Conservation (phyloP, 2,329 filamentous ascomycete genomes). For the Mycogone perniciosa region DNA sequence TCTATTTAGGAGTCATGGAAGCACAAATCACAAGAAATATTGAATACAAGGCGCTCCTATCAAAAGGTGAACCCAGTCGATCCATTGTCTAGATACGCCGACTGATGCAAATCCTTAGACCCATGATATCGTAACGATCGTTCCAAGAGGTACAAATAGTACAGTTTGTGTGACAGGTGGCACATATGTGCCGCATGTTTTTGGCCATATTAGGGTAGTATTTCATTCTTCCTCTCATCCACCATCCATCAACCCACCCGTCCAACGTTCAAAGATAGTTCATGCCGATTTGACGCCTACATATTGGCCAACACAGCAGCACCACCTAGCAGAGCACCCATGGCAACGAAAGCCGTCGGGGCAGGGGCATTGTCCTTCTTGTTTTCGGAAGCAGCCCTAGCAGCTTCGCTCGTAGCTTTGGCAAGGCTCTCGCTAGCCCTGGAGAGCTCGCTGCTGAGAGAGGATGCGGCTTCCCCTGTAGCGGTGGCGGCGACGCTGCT, state of each 20-base stretch:
- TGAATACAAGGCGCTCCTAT: too few species aligned
- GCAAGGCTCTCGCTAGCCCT: slow-evolving; percentile 14
- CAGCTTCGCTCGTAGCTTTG: slow-evolving; percentile 16
- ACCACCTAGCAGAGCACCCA: slow-evolving; percentile 43
- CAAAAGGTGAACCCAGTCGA: slow-evolving; percentile 2
- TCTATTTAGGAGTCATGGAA: background rate
- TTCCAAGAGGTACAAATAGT: background rate
- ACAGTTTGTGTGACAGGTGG: background rate
- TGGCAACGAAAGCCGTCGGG: slow-evolving; percentile 37
- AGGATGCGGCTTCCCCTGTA: slow-evolving; percentile 18
- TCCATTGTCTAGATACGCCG: background rate
- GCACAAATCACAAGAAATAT: background rate
- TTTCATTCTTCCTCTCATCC: background rate
- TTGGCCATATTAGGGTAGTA: slow-evolving; percentile 5
- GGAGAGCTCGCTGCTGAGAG: slow-evolving; percentile 19
- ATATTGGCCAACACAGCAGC: slow-evolving; percentile 40
- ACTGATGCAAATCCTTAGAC: slow-evolving; percentile 8
- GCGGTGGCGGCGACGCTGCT: slow-evolving; percentile 17
- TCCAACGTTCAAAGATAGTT: background rate
- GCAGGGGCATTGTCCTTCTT: slow-evolving; percentile 22
- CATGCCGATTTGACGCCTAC: slow-evolving; percentile 20
- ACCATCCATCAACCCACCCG: background rate
- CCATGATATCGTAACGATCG: slow-evolving; percentile 3
- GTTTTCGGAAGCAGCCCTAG: slow-evolving; percentile 15
- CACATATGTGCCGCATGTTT: background rate